phyloP scores from a whole-genome alignment of 192 early-diverging fungal species.

The Linnemannia schmuckeri region DNA sequence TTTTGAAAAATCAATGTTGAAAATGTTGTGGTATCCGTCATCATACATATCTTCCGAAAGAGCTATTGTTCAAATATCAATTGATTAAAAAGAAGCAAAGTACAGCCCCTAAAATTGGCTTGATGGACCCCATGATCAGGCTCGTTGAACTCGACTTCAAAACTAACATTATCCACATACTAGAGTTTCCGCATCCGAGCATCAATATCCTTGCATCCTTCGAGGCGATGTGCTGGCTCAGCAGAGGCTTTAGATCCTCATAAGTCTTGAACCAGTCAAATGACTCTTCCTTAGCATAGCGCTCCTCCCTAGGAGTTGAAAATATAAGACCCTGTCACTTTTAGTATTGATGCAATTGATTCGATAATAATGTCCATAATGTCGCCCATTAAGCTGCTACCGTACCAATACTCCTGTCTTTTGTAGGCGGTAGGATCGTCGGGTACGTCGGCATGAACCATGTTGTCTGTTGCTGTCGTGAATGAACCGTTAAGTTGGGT shows the following conservation, averaged over 20 bases:
- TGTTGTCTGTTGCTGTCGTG: neutral
- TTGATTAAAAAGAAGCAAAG: neutral
- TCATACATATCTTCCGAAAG: slow-evolving; percentile 84
- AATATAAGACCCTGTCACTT: neutral
- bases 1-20: slow-evolving; percentile 86
- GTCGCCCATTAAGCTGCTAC: slow-evolving; percentile 52
- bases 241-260: slow-evolving; percentile 73
- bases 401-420: slow-evolving; percentile 85
- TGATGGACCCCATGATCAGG: neutral
- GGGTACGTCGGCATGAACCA: slow-evolving; percentile 65
- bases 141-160: neutral
- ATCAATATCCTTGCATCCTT: slow-evolving; percentile 78
- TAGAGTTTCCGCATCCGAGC: slow-evolving; percentile 91
- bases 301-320: slow-evolving; percentile 34
- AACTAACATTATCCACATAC: slow-evolving; percentile 25
- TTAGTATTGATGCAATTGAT: neutral
- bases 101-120: neutral
- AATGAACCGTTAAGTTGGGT: neutral
- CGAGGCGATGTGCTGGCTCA: slow-evolving; percentile 65
- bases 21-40: slow-evolving; percentile 78
- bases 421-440: slow-evolving; percentile 79
- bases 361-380: neutral
- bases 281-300: slow-evolving; percentile 59
- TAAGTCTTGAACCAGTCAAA: slow-evolving; percentile 96
- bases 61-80: slow-evolving; percentile 42